These are phyloP conservation scores for Ganoderma meredithae DNA, from an alignment of 1,284 basidiomycete species.

Conservation along the genomic window DNA sequence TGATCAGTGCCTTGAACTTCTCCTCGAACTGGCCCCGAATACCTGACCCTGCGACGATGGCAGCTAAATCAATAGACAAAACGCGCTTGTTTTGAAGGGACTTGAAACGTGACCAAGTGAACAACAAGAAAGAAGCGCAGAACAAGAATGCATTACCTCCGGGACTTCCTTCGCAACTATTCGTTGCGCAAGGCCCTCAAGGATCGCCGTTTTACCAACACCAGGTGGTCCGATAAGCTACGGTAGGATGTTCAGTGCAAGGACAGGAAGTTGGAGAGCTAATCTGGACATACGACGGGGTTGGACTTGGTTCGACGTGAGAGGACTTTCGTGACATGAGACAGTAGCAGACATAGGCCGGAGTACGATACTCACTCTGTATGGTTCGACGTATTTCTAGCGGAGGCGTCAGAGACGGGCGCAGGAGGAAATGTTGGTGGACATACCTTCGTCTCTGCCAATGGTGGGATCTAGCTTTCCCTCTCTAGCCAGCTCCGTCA, in stretches of 20 bases:
- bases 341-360: not conserved
- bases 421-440: constrained; percentile 3
- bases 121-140: not conserved
- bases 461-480: constrained; percentile 93
- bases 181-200: constrained; percentile 90
- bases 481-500: constrained; percentile 83
- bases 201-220: constrained; percentile 92
- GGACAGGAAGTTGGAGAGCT: too few relatives aligned
- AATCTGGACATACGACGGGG: constrained; percentile 81
- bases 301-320: constrained; percentile 88
- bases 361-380: too few relatives aligned
- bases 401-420: constrained; percentile 26
- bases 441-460: constrained; percentile 81
- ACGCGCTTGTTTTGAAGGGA: constrained; percentile 86
- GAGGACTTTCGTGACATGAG: constrained; percentile 55
- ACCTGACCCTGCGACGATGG: constrained; percentile 87
- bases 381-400: constrained; percentile 89
- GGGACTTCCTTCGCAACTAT: constrained; percentile 94
- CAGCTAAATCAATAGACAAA: constrained; percentile 82
- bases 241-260: too few relatives aligned
- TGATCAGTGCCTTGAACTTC: constrained; percentile 87
- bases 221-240: constrained; percentile 83
- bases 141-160: constrained; percentile 58
- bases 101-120: constrained; percentile 44
- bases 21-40: constrained; percentile 93